Percentiles rank a stretch among this genome's conserved stretches.
These are phyloP conservation scores for Jacaranda mimosifolia DNA, from an alignment of 257 asterid genomes.

Conservation along the genomic window DNA sequence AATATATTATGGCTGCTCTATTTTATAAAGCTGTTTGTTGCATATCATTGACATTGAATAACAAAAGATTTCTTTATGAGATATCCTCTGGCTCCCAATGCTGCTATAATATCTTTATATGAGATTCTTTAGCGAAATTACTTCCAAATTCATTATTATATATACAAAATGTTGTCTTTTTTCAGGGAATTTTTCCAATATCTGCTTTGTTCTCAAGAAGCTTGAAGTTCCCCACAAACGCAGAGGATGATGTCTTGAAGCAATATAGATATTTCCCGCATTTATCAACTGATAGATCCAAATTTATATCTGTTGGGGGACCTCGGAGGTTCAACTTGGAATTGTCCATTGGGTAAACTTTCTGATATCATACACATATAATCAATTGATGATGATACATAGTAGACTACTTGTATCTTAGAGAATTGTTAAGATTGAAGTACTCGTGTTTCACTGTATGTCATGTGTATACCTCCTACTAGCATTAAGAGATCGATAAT, in stretches of 20 bases:
- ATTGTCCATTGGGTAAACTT: slow-evolving; percentile 78
- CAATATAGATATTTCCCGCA: slow-evolving; percentile 63
- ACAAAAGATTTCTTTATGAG: no score
- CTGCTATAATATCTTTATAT: background rate
- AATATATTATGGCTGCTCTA: background rate
- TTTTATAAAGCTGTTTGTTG: no score
- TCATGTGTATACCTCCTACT: background rate
- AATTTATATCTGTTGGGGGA: slow-evolving; percentile 49
- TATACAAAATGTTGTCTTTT: slow-evolving; percentile 17
- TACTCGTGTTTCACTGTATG: background rate
- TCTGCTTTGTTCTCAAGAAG: slow-evolving; percentile 70
- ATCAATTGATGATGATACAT: background rate
- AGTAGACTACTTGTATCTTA: background rate
- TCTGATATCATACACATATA: slow-evolving; percentile 12
- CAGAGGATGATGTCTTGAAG: slow-evolving; percentile 61
- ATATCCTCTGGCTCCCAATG: background rate
- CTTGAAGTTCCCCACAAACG: slow-evolving; percentile 73
- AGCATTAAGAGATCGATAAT: background rate
- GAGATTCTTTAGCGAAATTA: slow-evolving; percentile 1
- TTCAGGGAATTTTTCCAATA: slow-evolving; percentile 91
- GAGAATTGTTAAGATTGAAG: background rate
- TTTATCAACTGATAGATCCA: slow-evolving; percentile 50
- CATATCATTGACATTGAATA: no score
- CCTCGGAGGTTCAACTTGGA: slow-evolving; percentile 79
- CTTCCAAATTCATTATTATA: slow-evolving; percentile 20